These are phyloP conservation scores for Fremontodendron californicum DNA, from an alignment of 345 rosid species.

Conservation along the genomic window DNA sequence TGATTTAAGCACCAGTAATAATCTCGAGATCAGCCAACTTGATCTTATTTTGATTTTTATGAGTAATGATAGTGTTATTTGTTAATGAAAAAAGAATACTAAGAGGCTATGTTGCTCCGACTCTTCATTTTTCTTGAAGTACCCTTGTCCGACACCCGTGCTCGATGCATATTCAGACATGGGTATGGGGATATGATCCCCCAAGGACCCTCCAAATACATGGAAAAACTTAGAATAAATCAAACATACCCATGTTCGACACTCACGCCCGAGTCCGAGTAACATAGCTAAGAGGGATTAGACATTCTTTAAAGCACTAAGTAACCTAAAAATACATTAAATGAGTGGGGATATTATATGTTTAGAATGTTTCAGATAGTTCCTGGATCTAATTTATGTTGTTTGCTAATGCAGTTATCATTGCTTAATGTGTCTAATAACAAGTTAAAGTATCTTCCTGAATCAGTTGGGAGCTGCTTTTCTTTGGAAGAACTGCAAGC, in stretches of 20 bases:
- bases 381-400: constrained; percentile 14
- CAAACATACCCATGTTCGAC: no score
- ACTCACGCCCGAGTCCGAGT: no score
- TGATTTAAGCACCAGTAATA: not conserved
- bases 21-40: not conserved
- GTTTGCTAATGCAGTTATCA: constrained; percentile 56
- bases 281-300: not conserved
- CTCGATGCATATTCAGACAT: no score
- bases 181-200: no score
- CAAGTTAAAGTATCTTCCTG: constrained; percentile 83
- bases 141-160: no score
- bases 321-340: not conserved
- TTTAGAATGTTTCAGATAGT: constrained; percentile 10
- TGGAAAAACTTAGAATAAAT: no score
- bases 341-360: not conserved
- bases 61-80: not conserved
- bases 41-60: not conserved
- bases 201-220: no score
- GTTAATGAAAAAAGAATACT: not conserved
- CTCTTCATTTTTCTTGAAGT: no score
- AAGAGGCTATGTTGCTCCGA: no score
- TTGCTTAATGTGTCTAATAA: constrained; percentile 84
- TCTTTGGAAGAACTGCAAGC: constrained; percentile 92
- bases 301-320: not conserved
- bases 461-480: constrained; percentile 92